A percentile compares a stretch with the other conserved stretches of the same genome.
These are phyloP conservation scores for Acanthamoeba lenticulata DNA, from an alignment of 208 protist genomes.

Conservation along the genomic window DNA sequence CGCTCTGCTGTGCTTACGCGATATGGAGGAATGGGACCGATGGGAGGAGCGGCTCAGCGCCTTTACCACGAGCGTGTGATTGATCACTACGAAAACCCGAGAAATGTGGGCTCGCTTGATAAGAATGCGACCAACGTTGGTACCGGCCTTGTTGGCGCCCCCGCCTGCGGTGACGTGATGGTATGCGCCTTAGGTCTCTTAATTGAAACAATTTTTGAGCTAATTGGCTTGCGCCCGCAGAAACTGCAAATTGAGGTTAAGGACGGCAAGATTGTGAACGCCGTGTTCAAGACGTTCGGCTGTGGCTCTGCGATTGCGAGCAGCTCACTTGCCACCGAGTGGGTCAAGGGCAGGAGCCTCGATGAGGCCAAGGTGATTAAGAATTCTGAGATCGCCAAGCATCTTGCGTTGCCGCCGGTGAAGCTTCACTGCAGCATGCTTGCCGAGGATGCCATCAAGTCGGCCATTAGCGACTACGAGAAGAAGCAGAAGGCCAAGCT, in stretches of 20 bases:
- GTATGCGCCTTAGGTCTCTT: neutral
- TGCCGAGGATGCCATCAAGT: conserved; percentile 99
- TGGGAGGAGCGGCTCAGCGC: neutral
- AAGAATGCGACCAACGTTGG: conserved; percentile 95
- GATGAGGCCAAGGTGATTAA: conserved; percentile 96
- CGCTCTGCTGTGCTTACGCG: too few relatives aligned
- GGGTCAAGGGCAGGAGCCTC: conserved; percentile 97
- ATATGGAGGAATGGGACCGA: neutral
- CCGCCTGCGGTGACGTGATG: conserved; percentile 60
- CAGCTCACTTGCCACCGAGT: conserved; percentile 97
- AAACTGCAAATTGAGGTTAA: conserved; percentile 15
- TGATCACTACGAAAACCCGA: conserved; percentile 99
- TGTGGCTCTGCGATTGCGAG: conserved; percentile 92
- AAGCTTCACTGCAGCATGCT: conserved; percentile 99
- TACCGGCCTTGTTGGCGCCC: conserved; percentile 91
- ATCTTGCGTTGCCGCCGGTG: conserved; percentile 98
- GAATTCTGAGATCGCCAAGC: conserved; percentile 98
- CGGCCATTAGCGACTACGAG: conserved; percentile 94
- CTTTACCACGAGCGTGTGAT: conserved; percentile 96
- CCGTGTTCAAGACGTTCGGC: neutral
- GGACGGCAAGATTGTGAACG: conserved; percentile 19
- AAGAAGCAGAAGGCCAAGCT: neutral
- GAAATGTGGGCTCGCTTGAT: conserved; percentile 98
- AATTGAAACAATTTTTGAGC: too few relatives aligned
- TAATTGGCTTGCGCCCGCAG: neutral